Percentiles rank a stretch among this genome's conserved stretches.
Conservation (phyloP, 2,329 filamentous ascomycete genomes). For the Colletotrichum spaethianum region DNA sequence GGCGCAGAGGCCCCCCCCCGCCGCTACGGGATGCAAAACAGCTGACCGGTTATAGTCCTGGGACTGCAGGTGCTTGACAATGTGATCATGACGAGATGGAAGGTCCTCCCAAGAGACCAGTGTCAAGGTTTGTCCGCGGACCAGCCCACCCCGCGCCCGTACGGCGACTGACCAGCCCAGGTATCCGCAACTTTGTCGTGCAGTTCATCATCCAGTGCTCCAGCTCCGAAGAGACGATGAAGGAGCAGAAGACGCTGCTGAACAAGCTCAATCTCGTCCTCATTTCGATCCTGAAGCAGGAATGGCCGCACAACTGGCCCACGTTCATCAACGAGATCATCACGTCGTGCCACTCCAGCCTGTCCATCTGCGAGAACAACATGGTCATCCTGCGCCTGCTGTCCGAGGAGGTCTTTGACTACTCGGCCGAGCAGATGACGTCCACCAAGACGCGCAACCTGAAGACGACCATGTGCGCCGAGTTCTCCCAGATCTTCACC, state of each 20-base stretch:
- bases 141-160: constrained; percentile 12
- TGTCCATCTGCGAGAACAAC: constrained; percentile 99
- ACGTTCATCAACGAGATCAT: constrained; percentile 99
- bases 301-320: constrained; percentile 99
- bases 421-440: constrained; percentile 99
- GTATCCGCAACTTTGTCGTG: constrained; percentile 98
- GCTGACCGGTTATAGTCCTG: constrained; percentile 72
- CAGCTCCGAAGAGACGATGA: constrained; percentile 88
- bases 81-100: constrained; percentile 99
- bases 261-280: constrained; percentile 99
- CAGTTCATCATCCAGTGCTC: constrained; percentile 98
- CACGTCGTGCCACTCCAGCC: constrained; percentile 91
- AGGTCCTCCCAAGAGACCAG: constrained; percentile 95
- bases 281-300: constrained; percentile 97
- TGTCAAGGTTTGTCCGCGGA: constrained; percentile 77
- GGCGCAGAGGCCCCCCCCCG: constrained; percentile 1
- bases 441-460: constrained; percentile 95
- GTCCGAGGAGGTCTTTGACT: constrained; percentile 99
- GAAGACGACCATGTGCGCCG: constrained; percentile 98
- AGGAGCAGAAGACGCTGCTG: constrained; percentile 87
- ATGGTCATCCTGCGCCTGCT: constrained; percentile 97
- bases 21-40: neutral
- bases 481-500: constrained; percentile 98
- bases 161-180: constrained; percentile 59
- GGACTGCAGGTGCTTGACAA: constrained; percentile 97